These are phyloP conservation scores for Lagerstroemia speciosa DNA, from an alignment of 345 rosid genomes.

Conservation along the genomic window DNA sequence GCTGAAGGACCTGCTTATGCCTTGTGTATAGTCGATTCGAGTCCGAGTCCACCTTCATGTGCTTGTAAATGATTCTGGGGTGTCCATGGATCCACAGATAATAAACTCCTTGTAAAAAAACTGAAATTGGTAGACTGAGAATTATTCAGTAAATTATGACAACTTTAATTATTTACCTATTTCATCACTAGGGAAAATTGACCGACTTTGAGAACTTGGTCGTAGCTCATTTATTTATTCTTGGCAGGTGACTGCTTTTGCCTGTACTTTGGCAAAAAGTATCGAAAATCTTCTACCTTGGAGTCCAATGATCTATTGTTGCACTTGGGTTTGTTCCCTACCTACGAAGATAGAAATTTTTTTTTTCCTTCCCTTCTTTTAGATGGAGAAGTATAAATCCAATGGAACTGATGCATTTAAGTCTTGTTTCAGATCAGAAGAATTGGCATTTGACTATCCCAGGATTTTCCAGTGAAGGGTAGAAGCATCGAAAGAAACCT, in stretches of 20 bases:
- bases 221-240: not conserved
- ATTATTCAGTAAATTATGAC: not conserved
- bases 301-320: conserved; percentile 88
- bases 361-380: not conserved
- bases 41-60: too few species aligned
- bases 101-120: too few species aligned
- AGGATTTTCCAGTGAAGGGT: conserved; percentile 78
- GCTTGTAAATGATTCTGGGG: too few species aligned
- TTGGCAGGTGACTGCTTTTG: conserved; percentile 77
- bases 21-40: too few species aligned
- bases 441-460: conserved; percentile 77
- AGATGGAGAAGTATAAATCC: conserved; percentile 3
- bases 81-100: too few species aligned
- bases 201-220: not conserved
- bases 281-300: conserved; percentile 77
- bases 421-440: conserved; percentile 62
- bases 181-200: not conserved
- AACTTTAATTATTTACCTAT: not conserved
- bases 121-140: not conserved
- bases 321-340: conserved; percentile 69
- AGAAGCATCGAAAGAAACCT: conserved; percentile 44
- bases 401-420: conserved; percentile 7
- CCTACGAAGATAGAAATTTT: not conserved
- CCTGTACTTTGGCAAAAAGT: conserved; percentile 90
- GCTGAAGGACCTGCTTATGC: too few species aligned